Conservation (phyloP, 352 stramenopile genomes). For the Globisporangium nagaii region DNA sequence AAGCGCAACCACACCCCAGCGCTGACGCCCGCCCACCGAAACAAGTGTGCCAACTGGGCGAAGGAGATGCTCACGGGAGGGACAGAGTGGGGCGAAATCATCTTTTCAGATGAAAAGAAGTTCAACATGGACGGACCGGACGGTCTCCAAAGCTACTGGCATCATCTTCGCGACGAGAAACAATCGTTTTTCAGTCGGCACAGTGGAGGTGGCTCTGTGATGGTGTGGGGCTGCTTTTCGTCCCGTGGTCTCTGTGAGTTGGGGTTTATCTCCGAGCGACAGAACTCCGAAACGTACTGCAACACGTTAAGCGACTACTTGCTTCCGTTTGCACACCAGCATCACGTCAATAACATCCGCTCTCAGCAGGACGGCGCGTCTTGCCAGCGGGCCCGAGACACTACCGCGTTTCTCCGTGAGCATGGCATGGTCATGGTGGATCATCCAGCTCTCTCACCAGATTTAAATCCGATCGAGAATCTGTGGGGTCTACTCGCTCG, state of each 20-base stretch:
- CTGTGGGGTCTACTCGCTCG: background rate
- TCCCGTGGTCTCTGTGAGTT: background rate
- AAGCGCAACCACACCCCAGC: background rate
- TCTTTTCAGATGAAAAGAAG: background rate
- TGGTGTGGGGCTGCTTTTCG: background rate
- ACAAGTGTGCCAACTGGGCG: background rate
- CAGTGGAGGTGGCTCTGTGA: background rate
- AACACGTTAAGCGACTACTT: background rate
- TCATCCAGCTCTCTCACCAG: background rate
- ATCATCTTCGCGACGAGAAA: background rate
- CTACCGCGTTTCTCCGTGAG: background rate
- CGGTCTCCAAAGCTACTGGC: background rate
- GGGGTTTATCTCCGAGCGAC: background rate
- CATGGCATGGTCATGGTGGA: background rate
- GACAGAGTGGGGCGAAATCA: background rate
- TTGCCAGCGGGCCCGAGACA: background rate
- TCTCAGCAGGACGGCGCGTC: background rate
- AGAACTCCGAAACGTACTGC: background rate
- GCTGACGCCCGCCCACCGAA: background rate
- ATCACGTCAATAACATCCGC: background rate
- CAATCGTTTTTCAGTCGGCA: background rate
- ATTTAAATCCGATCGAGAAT: background rate
- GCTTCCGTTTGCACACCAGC: background rate
- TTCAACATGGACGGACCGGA: background rate
- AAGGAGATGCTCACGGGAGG: background rate